Evolutionary conservation across 2,329 filamentous ascomycete genomes (phyloP).

Genomic region (Aspergillus costaricaensis): DNA sequence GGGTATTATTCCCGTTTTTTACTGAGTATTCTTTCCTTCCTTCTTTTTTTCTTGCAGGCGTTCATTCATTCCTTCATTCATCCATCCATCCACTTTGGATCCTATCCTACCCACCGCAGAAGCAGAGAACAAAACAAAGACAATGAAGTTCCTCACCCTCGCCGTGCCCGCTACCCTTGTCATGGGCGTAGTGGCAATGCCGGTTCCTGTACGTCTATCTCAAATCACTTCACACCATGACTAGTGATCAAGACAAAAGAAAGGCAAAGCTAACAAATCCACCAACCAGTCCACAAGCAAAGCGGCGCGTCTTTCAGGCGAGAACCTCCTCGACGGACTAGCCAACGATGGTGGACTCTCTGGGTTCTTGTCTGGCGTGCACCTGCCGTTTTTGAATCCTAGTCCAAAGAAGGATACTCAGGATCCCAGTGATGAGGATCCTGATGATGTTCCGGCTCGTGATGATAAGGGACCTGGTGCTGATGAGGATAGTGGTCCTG

Average conservation of each 20-base stretch:
- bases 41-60: neutral
- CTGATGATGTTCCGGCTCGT: neutral
- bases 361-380: neutral
- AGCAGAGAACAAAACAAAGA: neutral
- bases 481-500: too few relatives aligned
- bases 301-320: neutral
- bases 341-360: neutral
- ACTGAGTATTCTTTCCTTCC: neutral
- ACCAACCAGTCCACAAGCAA: neutral
- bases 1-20: too few relatives aligned
- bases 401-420: neutral
- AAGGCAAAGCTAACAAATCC: too few relatives aligned
- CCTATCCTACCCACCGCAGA: too few relatives aligned
- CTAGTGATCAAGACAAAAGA: too few relatives aligned
- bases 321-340: neutral
- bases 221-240: too few relatives aligned
- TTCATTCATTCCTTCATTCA: neutral
- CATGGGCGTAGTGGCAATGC: conserved; percentile 5
- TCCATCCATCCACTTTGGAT: neutral
- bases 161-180: conserved; percentile 2
- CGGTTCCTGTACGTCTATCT: neutral
- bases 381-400: neutral
- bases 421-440: neutral
- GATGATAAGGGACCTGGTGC: neutral
- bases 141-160: conserved; percentile 11